A percentile compares a stretch with the other conserved stretches of the same genome.
Evolutionary conservation across 495 filamentous ascomycete genomes (phyloP).

Genomic region (Pseudoneurospora amorphoporcata): DNA sequence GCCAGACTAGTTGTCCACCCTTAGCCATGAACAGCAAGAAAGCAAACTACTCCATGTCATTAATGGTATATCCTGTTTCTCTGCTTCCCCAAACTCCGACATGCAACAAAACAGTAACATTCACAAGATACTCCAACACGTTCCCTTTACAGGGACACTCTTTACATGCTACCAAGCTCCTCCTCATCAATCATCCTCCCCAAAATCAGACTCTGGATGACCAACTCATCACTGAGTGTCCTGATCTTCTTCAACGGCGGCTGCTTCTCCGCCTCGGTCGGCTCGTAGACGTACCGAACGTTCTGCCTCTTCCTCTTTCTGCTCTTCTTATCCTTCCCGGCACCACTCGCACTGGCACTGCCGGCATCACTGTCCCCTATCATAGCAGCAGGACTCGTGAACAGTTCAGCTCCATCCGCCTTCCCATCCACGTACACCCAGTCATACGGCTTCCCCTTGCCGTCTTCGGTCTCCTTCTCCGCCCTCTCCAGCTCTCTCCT

Average conservation of each 20-base stretch:
- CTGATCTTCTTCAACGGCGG: slow-evolving; percentile 39
- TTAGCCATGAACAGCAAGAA: too few relatives aligned
- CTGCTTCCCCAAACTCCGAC: not conserved
- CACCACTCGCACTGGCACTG: not conserved
- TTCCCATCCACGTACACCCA: slow-evolving; percentile 68
- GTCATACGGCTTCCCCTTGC: slow-evolving; percentile 49
- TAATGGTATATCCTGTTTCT: not conserved
- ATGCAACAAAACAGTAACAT: not conserved
- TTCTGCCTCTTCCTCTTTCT: slow-evolving; percentile 39
- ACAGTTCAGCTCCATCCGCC: slow-evolving; percentile 14
- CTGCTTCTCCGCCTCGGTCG: slow-evolving; percentile 13
- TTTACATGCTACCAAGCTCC: slow-evolving; percentile 21
- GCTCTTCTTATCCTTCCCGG: not conserved
- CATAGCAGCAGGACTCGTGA: slow-evolving; percentile 8
- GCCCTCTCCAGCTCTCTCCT: slow-evolving; percentile 44
- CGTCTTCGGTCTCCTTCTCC: slow-evolving; percentile 16
- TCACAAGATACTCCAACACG: not conserved
- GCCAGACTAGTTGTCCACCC: not conserved
- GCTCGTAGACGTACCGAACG: slow-evolving; percentile 9
- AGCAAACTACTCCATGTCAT: too few relatives aligned
- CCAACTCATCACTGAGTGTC: slow-evolving; percentile 70
- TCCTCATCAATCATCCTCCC: slow-evolving; percentile 63
- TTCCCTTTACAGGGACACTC: not conserved
- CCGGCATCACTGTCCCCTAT: not conserved
- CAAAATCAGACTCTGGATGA: slow-evolving; percentile 88